Conservation (phyloP, 164 flowering plant genomes). For the Amborella trichopoda region DNA sequence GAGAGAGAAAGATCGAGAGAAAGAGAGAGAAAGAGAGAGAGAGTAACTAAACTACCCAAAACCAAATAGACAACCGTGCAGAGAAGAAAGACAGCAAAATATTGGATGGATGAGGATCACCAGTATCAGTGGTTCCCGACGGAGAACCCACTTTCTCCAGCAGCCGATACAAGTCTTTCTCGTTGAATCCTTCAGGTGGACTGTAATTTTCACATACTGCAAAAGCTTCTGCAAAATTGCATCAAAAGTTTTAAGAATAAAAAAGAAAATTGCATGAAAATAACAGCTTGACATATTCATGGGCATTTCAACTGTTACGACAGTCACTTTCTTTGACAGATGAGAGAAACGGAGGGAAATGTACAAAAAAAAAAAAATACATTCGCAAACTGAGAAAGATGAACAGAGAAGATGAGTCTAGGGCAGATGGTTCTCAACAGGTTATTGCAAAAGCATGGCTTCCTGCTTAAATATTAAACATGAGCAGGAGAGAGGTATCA, state of each 20-base stretch:
- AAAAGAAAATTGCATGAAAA: conserved; percentile 43
- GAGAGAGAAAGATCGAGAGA: not conserved
- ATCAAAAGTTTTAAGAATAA: not conserved
- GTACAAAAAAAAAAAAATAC: too few relatives aligned
- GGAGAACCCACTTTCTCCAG: conserved; percentile 90
- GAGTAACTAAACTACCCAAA: not conserved
- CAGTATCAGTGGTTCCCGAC: conserved; percentile 64
- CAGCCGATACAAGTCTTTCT: conserved; percentile 73
- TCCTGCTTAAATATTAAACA: too few relatives aligned
- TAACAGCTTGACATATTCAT: conserved; percentile 97
- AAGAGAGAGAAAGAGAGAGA: not conserved
- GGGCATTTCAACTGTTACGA: conserved; percentile 94
- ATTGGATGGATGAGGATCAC: too few relatives aligned
- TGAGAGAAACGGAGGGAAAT: too few relatives aligned
- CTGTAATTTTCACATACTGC: conserved; percentile 95
- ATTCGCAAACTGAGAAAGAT: too few relatives aligned
- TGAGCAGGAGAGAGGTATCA: too few relatives aligned
- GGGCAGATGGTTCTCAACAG: too few relatives aligned
- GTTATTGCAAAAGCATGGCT: too few relatives aligned
- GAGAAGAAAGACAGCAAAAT: too few relatives aligned
- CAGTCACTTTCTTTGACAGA: too few relatives aligned
- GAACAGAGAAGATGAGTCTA: too few relatives aligned
- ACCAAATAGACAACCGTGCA: too few relatives aligned
- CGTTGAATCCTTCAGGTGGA: conserved; percentile 88
- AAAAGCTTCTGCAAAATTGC: conserved; percentile 73